Evolutionary conservation across 257 asterid species (phyloP).

Genomic region (Jaltomata sinuosa): DNA sequence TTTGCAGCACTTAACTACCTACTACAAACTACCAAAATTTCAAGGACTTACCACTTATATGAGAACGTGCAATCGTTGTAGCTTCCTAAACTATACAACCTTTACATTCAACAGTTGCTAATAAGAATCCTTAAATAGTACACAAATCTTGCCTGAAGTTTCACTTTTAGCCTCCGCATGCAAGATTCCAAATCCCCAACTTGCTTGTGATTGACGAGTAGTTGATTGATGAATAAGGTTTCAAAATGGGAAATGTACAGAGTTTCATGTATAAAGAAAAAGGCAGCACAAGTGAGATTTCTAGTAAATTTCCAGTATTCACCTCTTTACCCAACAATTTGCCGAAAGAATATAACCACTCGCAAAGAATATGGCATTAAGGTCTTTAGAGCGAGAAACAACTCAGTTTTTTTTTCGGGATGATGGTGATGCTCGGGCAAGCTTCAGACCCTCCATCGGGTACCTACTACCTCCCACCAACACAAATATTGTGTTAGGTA

Average conservation of each 20-base stretch:
- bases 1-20: background rate
- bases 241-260: background rate
- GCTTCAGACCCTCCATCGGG: background rate
- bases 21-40: background rate
- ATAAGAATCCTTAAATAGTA: background rate
- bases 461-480: background rate
- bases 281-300: background rate
- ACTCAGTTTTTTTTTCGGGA: background rate
- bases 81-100: background rate
- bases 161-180: background rate
- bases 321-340: background rate
- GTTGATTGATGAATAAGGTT: background rate
- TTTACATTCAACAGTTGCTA: background rate
- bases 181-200: background rate
- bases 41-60: background rate
- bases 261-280: background rate
- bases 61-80: background rate
- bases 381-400: background rate
- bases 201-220: background rate
- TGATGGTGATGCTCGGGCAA: background rate
- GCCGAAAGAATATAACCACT: background rate
- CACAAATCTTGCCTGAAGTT: background rate
- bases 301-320: background rate
- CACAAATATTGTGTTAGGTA: background rate
- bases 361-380: background rate